Evolutionary conservation across 306 rosid species (phyloP).

Genomic region (Nissolia schottii): DNA sequence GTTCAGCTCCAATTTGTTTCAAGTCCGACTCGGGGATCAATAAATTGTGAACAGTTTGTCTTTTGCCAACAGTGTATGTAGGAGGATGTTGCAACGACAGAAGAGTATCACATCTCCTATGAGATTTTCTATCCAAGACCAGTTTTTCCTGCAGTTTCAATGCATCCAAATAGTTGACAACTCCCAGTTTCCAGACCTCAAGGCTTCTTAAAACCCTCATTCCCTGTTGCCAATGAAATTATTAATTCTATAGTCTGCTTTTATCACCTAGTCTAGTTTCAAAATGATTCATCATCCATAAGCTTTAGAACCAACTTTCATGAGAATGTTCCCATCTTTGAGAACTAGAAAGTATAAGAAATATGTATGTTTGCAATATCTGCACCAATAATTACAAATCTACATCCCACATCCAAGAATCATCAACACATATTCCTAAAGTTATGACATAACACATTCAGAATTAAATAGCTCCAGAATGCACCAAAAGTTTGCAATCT

Average conservation of each 20-base stretch:
- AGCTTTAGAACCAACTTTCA: neutral
- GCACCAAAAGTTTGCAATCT: neutral
- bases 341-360: neutral
- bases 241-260: slow-evolving; percentile 3
- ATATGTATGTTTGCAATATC: neutral
- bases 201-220: slow-evolving; percentile 63
- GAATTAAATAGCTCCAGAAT: neutral
- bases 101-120: slow-evolving; percentile 54
- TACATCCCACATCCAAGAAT: neutral
- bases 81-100: slow-evolving; percentile 81
- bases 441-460: neutral
- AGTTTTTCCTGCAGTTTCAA: slow-evolving; percentile 68
- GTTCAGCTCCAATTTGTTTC: slow-evolving; percentile 65
- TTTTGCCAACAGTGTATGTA: slow-evolving; percentile 83
- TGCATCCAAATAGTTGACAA: slow-evolving; percentile 59
- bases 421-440: neutral
- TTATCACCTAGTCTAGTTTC: neutral
- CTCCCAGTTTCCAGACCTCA: slow-evolving; percentile 84
- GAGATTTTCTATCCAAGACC: slow-evolving; percentile 57
- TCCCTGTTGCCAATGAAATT: slow-evolving; percentile 38
- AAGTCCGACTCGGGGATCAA: slow-evolving; percentile 62
- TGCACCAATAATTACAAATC: neutral
- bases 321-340: neutral
- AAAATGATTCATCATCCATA: neutral
- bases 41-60: slow-evolving; percentile 72